These are phyloP conservation scores for Colletotrichum tofieldiae DNA, from an alignment of 2,329 filamentous ascomycete genomes.

Conservation along the genomic window DNA sequence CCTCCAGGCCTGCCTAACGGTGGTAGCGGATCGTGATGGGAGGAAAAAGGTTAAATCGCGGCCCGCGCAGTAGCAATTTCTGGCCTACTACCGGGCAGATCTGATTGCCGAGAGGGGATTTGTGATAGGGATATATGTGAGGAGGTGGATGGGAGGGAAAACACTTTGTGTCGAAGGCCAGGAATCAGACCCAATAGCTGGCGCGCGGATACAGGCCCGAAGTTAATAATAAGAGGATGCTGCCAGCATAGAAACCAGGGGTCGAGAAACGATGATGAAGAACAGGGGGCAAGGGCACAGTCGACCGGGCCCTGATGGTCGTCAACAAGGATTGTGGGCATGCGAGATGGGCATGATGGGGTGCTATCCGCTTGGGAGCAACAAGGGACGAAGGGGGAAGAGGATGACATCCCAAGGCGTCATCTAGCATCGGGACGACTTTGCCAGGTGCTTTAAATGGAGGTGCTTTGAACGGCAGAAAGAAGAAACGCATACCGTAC, in stretches of 20 bases:
- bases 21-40: neutral
- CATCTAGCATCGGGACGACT: neutral
- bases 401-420: neutral
- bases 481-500: neutral
- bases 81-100: neutral
- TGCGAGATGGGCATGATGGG: conserved; percentile 1
- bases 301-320: conserved; percentile 2
- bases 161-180: neutral
- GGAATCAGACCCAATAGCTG: neutral
- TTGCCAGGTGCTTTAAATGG: conserved; percentile 1
- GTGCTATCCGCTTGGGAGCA: neutral
- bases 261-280: neutral
- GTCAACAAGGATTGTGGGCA: neutral
- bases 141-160: neutral
- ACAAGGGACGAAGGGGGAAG: neutral
- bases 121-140: neutral
- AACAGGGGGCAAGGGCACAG: conserved; percentile 14
- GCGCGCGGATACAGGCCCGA: conserved; percentile 5
- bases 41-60: neutral
- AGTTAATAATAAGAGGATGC: conserved; percentile 10
- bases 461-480: neutral
- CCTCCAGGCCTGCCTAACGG: neutral
- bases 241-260: neutral
- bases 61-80: neutral
- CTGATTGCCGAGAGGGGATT: neutral